Percentiles rank a stretch among this genome's conserved stretches.
Evolutionary conservation across 2,329 filamentous ascomycete species (phyloP).

Genomic region (Diplocarpon rosae): DNA sequence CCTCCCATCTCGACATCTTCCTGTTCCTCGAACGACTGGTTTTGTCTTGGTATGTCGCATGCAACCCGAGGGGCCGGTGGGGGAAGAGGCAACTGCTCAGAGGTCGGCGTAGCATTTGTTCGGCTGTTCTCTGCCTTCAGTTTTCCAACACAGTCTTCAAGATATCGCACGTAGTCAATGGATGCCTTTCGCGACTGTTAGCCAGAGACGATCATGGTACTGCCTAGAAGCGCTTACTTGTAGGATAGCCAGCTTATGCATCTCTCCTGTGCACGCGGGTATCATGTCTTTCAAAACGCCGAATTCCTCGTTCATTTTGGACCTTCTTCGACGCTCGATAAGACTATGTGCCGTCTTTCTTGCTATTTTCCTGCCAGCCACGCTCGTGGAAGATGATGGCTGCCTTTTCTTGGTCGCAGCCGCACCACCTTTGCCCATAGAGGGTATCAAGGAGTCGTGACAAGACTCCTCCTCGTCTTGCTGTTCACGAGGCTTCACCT

Average conservation of each 20-base stretch:
- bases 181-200: conserved; percentile 53
- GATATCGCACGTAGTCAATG: conserved; percentile 90
- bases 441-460: conserved; percentile 12
- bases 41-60: conserved; percentile 28
- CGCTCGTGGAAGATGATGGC: conserved; percentile 59
- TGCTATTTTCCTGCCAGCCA: conserved; percentile 86
- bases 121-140: conserved; percentile 48
- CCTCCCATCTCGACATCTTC: conserved; percentile 52
- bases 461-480: conserved; percentile 25
- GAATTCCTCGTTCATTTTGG: conserved; percentile 99
- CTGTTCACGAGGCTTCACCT: conserved; percentile 70
- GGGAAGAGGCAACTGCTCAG: conserved; percentile 16
- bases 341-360: conserved; percentile 93
- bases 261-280: conserved; percentile 88
- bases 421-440: conserved; percentile 12
- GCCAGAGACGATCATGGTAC: background rate
- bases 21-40: conserved; percentile 34
- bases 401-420: conserved; percentile 59
- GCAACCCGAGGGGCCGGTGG: conserved; percentile 16
- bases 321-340: conserved; percentile 79
- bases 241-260: conserved; percentile 94
- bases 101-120: conserved; percentile 15
- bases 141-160: conserved; percentile 77
- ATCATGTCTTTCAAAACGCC: conserved; percentile 89
- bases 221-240: conserved; percentile 48